Conservation (phyloP, 108 stramenopile species). For the Aurantiochytrium sp. region DNA sequence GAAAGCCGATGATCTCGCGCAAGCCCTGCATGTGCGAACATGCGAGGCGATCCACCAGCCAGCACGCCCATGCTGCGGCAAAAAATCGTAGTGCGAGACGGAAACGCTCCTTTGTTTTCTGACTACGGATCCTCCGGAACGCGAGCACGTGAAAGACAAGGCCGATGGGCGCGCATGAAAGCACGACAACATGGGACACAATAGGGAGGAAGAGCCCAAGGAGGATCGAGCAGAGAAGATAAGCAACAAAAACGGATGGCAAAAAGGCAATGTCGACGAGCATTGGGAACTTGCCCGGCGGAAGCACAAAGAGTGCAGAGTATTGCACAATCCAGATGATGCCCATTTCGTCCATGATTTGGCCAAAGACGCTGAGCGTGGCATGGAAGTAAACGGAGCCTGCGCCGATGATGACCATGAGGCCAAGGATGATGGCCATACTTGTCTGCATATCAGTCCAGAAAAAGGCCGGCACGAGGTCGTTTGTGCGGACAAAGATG, state of each 20-base stretch:
- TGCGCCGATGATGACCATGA: neutral
- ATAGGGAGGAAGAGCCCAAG: neutral
- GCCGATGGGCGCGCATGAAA: neutral
- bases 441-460: neutral
- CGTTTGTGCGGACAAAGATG: neutral
- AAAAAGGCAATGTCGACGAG: neutral
- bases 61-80: neutral
- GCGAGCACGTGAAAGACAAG: neutral
- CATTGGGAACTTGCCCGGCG: neutral
- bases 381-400: slow-evolving; percentile 2
- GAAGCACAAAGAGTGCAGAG: neutral
- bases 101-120: neutral
- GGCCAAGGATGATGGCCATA: neutral
- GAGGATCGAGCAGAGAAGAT: neutral
- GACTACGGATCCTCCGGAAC: neutral
- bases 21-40: neutral
- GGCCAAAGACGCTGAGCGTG: neutral
- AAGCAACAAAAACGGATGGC: neutral
- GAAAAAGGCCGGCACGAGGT: neutral
- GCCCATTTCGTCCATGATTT: slow-evolving; percentile 10
- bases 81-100: neutral
- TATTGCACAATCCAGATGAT: neutral
- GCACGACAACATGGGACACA: neutral
- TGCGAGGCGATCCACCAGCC: neutral
- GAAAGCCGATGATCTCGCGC: neutral